Evolutionary conservation across 2,329 filamentous ascomycete genomes (phyloP), one percentile per base, ranked within the genome.

Genomic region (Didymella glomerata): DNA sequence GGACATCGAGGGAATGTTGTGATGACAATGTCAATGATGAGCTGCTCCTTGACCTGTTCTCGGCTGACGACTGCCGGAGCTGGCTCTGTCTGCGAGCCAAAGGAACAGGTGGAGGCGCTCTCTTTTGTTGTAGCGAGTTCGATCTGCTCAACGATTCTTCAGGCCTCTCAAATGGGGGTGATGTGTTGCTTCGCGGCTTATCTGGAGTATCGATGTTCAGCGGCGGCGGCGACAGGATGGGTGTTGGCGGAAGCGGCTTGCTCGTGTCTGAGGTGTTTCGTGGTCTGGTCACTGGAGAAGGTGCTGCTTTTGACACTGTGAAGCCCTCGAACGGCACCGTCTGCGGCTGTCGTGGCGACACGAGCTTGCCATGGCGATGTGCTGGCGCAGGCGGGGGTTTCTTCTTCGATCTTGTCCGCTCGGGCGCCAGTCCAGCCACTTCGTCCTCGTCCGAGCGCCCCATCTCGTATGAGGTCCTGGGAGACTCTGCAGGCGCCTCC

Each of bases 321-420:
- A 77, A 74, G 40, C 69, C 72, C 18, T 71, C 69, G 36, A 76
- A 77, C 2, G 75, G 67, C 8, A 76, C 72, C 18, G 64, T 76
- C 71, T 72, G 77, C 57, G 71, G 80, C 66, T 58, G 81, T 77
- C 78, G 60, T 65, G 68, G 75, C 64, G 83, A 86, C 64, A 94
- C 90, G 18, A 88, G 83, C 76, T 90, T 93, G 4, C 92, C 92
- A 77, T 93, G 90, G 54, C 90, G 86, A 50, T 90, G 92, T 71
- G 85, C 92, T 11, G 90, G 90, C 7, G 74, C 69, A 22, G 75
- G 76, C 1, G 90, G 89, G 5, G 91, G 90, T 14, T 90, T 89
- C 63, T 86, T 86, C 76, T 86, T 88, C 71, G 89, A 90, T 64
- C 83, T 79, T 40, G 79, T 73, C 48, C 50, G 71, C 48, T 72